Evolutionary conservation across 2,329 filamentous ascomycete genomes (phyloP), one percentile per base, ranked within the genome.

Genomic region (Diaporthe batatas): DNA sequence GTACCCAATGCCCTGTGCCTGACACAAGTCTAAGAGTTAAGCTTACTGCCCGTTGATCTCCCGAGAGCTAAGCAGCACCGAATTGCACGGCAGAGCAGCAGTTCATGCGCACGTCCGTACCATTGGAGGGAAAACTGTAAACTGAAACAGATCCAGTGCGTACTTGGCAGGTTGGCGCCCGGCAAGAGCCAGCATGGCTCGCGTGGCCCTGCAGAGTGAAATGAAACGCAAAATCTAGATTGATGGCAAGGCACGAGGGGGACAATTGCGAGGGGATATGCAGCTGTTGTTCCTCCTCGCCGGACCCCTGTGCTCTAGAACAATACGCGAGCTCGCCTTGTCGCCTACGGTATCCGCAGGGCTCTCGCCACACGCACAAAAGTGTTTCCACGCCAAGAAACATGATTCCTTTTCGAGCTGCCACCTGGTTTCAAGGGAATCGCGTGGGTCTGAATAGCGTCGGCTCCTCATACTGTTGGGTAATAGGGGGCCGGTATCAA

Each of bases 341-440:
- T 25, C 36, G 2, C 18, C 29, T 14, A 21, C 25, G 42, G 25
- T 59, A 4, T 64, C 59, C 59, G 59, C 59, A 65, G 21, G 3
- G 42, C 25, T 65, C 62, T 65, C 44, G 44, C 62, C 62, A 65
- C 62, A 36, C 62, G 44, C 62, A 51, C 44, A 65, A 65, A 65
- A 65, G 18, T 65, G 62, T 65, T 65, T 65, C 62, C 62, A 65
- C n/a, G 62, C 62, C 62, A 65, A 65, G 62, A 34, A 51, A 12
- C 62, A 5, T 51, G 62, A 25, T 51, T 51, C 62, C 62, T 65
- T 49, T 65, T 51, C 29, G 29, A 65, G 62, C 44, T 34, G 62
- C 29, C 62, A 51, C 44, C 44, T 65, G 62, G 62, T 65, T 65
- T 65, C 62, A 65, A 65, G 62, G 44, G 42, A 23, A 29, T 25